phyloP scores from a whole-genome alignment of 805 yeast species.

The Candida vartiovaarae region DNA sequence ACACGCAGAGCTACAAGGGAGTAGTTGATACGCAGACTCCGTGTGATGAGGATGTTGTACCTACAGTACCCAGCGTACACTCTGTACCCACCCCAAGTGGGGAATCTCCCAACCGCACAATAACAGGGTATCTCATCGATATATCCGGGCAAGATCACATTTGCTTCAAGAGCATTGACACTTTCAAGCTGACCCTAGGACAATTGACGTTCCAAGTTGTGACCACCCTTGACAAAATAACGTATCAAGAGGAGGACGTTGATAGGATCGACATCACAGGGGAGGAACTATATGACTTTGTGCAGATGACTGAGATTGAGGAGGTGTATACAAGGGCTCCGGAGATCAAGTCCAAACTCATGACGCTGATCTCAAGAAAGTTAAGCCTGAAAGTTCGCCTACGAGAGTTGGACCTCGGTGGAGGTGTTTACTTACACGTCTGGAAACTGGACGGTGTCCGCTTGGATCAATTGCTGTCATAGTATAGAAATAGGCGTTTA shows the following conservation, averaged over 20 bases:
- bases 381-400: too few species aligned
- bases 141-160: background rate
- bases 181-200: background rate
- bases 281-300: slow-evolving; percentile 13
- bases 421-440: too few species aligned
- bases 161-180: background rate
- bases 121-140: background rate
- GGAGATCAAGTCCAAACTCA: background rate
- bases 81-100: too few species aligned
- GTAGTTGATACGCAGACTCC: too few species aligned
- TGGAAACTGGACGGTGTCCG: too few species aligned
- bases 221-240: background rate
- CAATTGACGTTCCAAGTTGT: background rate
- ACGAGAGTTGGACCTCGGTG: too few species aligned
- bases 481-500: too few species aligned
- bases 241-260: background rate
- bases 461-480: too few species aligned
- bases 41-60: too few species aligned
- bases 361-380: too few species aligned
- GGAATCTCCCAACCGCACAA: background rate
- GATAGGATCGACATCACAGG: slow-evolving; percentile 8
- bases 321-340: slow-evolving; percentile 2
- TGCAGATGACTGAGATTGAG: slow-evolving; percentile 19
- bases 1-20: too few species aligned
- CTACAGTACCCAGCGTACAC: too few species aligned